These are phyloP conservation scores for Dunaliella primolecta DNA, from an alignment of 139 green algal genomes.

Conservation along the genomic window DNA sequence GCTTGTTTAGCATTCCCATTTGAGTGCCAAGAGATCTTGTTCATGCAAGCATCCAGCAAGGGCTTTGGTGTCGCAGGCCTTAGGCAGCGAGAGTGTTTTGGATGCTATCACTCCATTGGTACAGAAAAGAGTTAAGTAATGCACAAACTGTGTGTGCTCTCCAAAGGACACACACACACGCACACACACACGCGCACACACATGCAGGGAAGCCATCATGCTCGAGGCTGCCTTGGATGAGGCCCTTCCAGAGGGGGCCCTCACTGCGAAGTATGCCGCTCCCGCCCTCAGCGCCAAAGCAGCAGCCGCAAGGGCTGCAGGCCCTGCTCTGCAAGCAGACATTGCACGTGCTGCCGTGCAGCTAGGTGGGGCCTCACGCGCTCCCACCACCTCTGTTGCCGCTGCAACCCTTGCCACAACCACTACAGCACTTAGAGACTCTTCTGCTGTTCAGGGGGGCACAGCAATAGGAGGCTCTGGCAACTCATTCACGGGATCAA, in stretches of 20 bases:
- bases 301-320: neutral
- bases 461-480: too few relatives aligned
- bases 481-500: too few relatives aligned
- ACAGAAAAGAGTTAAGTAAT: too few relatives aligned
- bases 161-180: slow-evolving; percentile 16
- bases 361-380: neutral
- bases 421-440: neutral
- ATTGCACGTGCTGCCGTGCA: neutral
- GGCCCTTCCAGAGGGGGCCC: slow-evolving; percentile 31
- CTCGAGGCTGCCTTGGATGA: slow-evolving; percentile 46
- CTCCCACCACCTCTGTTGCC: too few relatives aligned
- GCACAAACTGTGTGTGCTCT: too few relatives aligned
- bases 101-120: too few relatives aligned
- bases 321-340: neutral
- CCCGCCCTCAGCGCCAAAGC: neutral
- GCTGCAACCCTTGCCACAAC: neutral
- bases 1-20: too few relatives aligned
- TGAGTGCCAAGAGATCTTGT: too few relatives aligned
- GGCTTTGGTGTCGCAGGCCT: too few relatives aligned
- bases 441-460: too few relatives aligned
- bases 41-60: too few relatives aligned
- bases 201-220: slow-evolving; percentile 41
- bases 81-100: too few relatives aligned
- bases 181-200: slow-evolving; percentile 4
- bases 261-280: slow-evolving; percentile 33